phyloP scores from a whole-genome alignment of 768 basidiomycete species.

The Rhodosporidiobolus odoratus region DNA sequence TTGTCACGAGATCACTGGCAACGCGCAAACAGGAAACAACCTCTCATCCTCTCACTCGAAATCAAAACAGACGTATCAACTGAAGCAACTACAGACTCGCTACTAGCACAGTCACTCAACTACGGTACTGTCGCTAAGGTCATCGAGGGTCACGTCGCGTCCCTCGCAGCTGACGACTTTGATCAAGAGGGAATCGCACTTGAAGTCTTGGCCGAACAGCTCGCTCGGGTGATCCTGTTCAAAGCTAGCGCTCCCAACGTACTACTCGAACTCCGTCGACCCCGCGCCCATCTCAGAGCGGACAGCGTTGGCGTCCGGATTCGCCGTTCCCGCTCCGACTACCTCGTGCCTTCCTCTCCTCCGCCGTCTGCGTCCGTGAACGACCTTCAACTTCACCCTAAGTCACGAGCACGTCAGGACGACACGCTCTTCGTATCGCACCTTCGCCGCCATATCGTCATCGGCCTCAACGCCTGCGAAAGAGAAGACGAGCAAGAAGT shows the following conservation, averaged over 20 bases:
- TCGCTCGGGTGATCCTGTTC: slow-evolving; percentile 50
- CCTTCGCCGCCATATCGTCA: slow-evolving; percentile 55
- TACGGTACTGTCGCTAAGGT: slow-evolving; percentile 59
- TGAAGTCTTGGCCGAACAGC: slow-evolving; percentile 51
- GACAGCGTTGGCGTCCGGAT: slow-evolving; percentile 51
- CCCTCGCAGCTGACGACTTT: background rate
- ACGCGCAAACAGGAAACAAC: slow-evolving; percentile 48
- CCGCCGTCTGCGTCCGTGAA: background rate
- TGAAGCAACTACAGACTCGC: slow-evolving; percentile 56
- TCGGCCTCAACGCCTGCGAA: slow-evolving; percentile 67
- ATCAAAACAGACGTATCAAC: slow-evolving; percentile 54
- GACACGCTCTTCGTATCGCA: slow-evolving; percentile 48
- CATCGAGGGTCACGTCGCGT: slow-evolving; percentile 48
- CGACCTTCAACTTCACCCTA: background rate
- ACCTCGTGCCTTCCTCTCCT: background rate
- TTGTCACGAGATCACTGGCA: slow-evolving; percentile 43
- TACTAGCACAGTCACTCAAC: slow-evolving; percentile 57
- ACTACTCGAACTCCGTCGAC: slow-evolving; percentile 52
- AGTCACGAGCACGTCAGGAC: background rate
- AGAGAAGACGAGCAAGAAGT: slow-evolving; percentile 61
- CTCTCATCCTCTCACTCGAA: slow-evolving; percentile 55
- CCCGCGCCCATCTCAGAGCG: slow-evolving; percentile 56
- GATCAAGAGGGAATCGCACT: slow-evolving; percentile 44
- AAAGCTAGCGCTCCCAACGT: slow-evolving; percentile 44
- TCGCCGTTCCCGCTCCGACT: slow-evolving; percentile 16